Base-by-base conservation (phyloP, 2,329 filamentous ascomycete genomes). In the Hypomyces perniciosus region DNA sequence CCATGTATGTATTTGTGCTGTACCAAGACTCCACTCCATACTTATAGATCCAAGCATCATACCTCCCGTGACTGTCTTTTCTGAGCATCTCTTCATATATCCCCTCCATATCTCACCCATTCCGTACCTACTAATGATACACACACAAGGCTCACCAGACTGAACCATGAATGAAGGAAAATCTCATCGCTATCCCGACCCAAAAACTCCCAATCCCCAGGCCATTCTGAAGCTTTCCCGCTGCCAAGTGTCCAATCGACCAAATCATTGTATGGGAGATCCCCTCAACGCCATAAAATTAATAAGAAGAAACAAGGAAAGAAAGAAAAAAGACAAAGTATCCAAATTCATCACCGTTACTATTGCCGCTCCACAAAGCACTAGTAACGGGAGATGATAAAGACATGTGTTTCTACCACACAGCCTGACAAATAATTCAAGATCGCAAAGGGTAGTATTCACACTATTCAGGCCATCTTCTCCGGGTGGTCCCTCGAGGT, bases 401-500 rank as follows among this genome's bases (percentile, higher is more conserved):
- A 51, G 33, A 31, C n/a, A 30, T 12, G 44, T 34, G 30, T 44
- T 28, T 33, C 43, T 47, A 46, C 46, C 44, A 41, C 33, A 20
- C 48, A 50, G 40, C 45, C 48, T 50, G 48, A 34, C 41, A 27
- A 34, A 39, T 33, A 9, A 50, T 44, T 44, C 48, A 42, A 48
- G 20, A 20, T 20, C 20, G 34, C 34, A 37, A 9, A n/a, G n/a
- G n/a, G 34, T 4, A 37, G 47, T 51, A 33, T 41, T 37, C 46
- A 41, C 40, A 35, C 44, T 44, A 9, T 45, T 57, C 43, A 44
- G 52, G 48, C 70, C 70, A 72, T n/a, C 66, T 69, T 46, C 69
- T 61, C 52, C 65, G 63, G 12, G 60, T 63, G 43, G 62, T 64
- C 42, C 67, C 67, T 34, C 67, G 64, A 29, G 61, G 64, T 53